phyloP scores from a whole-genome alignment of 78 protist species.

The Abeoforma whisleri region DNA sequence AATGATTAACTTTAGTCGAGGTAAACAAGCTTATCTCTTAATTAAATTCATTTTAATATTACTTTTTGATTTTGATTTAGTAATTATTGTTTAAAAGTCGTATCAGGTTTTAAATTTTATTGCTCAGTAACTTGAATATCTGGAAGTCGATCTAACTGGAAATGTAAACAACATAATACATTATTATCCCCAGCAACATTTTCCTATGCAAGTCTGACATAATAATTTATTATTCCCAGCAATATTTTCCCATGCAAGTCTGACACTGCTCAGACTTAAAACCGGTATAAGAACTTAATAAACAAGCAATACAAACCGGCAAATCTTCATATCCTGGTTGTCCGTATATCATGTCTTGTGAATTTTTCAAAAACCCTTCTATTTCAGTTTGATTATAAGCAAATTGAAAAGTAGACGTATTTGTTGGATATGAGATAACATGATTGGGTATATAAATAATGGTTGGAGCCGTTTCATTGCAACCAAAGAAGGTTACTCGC shows the following conservation, averaged over 20 bases:
- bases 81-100: too few relatives aligned
- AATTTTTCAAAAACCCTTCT: neutral
- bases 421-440: neutral
- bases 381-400: conserved; percentile 6
- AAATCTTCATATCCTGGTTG: conserved; percentile 29
- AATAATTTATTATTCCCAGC: conserved; percentile 17
- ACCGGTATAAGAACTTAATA: conserved; percentile 21
- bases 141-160: too few relatives aligned
- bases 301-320: conserved; percentile 17
- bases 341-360: neutral
- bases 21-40: too few relatives aligned
- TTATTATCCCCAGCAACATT: conserved; percentile 21
- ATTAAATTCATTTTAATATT: too few relatives aligned
- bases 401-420: neutral
- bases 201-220: neutral
- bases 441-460: conserved; percentile 31
- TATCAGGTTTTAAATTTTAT: too few relatives aligned
- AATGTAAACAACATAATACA: too few relatives aligned
- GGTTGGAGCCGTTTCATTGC: conserved; percentile 14
- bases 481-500: conserved; percentile 18
- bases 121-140: too few relatives aligned
- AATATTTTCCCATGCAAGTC: neutral
- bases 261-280: neutral
- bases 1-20: too few relatives aligned
- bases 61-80: too few relatives aligned